Evolutionary conservation across 805 yeast species (phyloP).

Genomic region (Teunomyces panamensis): DNA sequence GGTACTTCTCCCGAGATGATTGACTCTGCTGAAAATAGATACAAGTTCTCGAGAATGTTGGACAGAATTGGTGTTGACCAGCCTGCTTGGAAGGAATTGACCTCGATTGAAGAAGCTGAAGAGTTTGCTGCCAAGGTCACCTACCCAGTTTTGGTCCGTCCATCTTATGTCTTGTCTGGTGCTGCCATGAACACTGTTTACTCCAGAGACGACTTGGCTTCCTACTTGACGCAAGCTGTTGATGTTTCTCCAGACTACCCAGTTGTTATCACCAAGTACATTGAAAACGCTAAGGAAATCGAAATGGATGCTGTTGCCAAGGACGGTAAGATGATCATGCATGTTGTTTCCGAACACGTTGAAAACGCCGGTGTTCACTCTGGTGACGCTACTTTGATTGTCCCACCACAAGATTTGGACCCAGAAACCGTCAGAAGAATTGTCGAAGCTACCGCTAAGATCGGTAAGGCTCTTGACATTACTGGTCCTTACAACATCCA

Average conservation of each 20-base stretch:
- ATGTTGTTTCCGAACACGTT: conserved; percentile 96
- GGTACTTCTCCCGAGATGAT: conserved; percentile 99
- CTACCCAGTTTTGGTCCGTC: conserved; percentile 95
- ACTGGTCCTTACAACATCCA: conserved; percentile 98
- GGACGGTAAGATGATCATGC: conserved; percentile 93
- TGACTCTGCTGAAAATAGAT: conserved; percentile 96
- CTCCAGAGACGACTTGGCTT: conserved; percentile 81
- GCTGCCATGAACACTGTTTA: conserved; percentile 99
- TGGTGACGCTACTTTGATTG: conserved; percentile 96
- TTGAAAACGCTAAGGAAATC: conserved; percentile 95
- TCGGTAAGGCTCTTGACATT: conserved; percentile 89
- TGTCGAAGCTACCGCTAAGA: conserved; percentile 93
- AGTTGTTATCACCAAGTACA: conserved; percentile 93
- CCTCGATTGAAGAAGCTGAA: conserved; percentile 90
- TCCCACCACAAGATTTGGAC: conserved; percentile 94
- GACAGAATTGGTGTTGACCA: conserved; percentile 96
- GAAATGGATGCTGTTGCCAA: conserved; percentile 98
- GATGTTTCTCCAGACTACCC: conserved; percentile 98
- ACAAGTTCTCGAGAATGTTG: conserved; percentile 95
- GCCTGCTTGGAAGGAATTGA: conserved; percentile 98
- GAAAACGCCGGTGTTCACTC: conserved; percentile 99
- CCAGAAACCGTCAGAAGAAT: conserved; percentile 89
- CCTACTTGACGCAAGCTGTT: conserved; percentile 88
- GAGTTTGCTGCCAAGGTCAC: conserved; percentile 85
- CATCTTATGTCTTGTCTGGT: conserved; percentile 95